Conservation (phyloP, 768 basidiomycete genomes). For the Floccularia luteovirens region DNA sequence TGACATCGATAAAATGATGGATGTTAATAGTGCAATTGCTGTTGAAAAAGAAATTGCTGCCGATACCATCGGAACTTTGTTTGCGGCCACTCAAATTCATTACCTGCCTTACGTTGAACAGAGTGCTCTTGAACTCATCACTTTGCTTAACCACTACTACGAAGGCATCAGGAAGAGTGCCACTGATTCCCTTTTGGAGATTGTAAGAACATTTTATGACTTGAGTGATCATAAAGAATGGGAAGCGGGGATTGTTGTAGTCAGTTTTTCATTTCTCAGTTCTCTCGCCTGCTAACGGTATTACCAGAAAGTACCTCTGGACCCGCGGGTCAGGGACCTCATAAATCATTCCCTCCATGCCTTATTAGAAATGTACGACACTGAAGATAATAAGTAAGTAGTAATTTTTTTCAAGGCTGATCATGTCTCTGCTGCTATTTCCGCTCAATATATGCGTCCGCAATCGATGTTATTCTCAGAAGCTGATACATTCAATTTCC, state of each 20-base stretch:
- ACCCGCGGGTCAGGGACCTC: conserved; percentile 69
- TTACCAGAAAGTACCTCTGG: conserved; percentile 34
- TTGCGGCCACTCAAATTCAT: conserved; percentile 69
- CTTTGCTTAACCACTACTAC: conserved; percentile 85
- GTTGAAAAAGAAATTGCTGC: conserved; percentile 99
- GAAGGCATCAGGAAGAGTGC: conserved; percentile 96
- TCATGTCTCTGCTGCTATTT: conserved; percentile 6
- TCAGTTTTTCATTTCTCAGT: conserved; percentile 25
- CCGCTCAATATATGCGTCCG: conserved; percentile 15
- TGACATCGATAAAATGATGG: conserved; percentile 81
- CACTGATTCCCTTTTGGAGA: conserved; percentile 79
- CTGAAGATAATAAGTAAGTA: conserved; percentile 95
- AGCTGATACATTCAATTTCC: conserved; percentile 2
- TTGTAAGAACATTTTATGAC: conserved; percentile 88
- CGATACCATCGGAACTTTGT: conserved; percentile 90
- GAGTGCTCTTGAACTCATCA: conserved; percentile 70
- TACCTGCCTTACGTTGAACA: conserved; percentile 91
- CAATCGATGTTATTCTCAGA: neutral
- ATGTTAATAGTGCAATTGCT: conserved; percentile 92
- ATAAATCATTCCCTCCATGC: conserved; percentile 66
- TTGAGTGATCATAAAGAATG: conserved; percentile 78
- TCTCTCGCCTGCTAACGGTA: conserved; percentile 3
- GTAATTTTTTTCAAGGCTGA: conserved; percentile 5
- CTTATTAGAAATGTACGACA: conserved; percentile 83
- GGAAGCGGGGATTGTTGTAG: conserved; percentile 62